Evolutionary conservation across 305 asterid species (phyloP).

Genomic region (Solanum hybrid): DNA sequence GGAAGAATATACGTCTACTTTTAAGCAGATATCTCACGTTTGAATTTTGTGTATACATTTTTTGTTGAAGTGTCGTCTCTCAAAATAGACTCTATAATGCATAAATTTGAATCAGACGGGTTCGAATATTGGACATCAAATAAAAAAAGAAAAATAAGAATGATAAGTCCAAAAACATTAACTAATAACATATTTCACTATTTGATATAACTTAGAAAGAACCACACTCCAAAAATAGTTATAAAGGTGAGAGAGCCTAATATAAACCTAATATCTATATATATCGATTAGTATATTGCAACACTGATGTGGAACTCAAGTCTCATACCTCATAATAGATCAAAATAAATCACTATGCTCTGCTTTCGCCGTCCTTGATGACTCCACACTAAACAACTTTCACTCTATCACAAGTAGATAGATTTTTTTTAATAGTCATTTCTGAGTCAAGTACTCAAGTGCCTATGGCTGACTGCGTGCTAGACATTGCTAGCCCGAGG

Average conservation of each 20-base stretch:
- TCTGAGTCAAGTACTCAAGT: background rate
- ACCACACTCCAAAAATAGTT: background rate
- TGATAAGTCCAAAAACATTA: background rate
- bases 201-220: background rate
- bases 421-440: background rate
- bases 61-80: background rate
- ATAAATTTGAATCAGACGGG: rapidly evolving
- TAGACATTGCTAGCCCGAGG: background rate
- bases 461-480: background rate
- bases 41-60: background rate
- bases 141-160: background rate
- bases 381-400: background rate
- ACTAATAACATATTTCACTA: background rate
- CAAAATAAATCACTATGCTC: background rate
- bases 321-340: background rate
- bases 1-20: no score
- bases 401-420: background rate
- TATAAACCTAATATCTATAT: no score
- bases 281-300: no score
- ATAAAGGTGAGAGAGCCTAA: background rate
- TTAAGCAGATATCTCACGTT: background rate
- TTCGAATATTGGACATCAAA: background rate
- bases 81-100: background rate
- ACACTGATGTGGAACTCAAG: background rate
- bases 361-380: rapidly evolving